These are phyloP conservation scores for Sordariomycetes sp. DNA, from an alignment of 2,329 filamentous ascomycete genomes.

Conservation along the genomic window DNA sequence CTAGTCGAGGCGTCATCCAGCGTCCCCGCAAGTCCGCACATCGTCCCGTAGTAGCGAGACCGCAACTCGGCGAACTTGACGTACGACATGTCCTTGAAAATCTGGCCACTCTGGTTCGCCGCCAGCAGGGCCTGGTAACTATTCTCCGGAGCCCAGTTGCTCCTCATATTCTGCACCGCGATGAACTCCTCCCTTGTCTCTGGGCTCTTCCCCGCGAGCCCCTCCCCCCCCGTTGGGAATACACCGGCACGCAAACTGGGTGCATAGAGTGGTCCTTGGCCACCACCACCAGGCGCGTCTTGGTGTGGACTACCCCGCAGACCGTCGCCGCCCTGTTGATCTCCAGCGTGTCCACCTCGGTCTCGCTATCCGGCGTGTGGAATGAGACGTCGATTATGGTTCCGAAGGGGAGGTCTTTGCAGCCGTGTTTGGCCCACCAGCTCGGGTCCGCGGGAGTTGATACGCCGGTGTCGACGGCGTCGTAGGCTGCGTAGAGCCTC, in stretches of 20 bases:
- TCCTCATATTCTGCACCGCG: not conserved
- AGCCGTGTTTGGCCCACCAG: no score
- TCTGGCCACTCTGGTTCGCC: not conserved
- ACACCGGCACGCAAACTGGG: not conserved
- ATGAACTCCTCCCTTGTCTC: not conserved
- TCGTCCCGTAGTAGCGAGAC: not conserved
- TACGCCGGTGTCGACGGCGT: no score
- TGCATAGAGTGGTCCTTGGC: not conserved
- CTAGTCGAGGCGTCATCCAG: not conserved
- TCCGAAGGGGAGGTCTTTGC: not conserved
- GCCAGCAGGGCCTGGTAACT: not conserved
- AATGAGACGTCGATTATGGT: not conserved
- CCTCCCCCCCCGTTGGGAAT: not conserved
- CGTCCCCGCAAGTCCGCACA: not conserved
- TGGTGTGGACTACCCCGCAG: not conserved
- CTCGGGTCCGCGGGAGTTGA: no score
- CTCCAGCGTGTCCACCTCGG: not conserved
- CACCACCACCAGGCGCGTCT: not conserved
- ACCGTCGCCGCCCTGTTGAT: not conserved
- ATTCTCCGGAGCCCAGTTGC: not conserved
- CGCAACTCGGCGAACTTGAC: not conserved
- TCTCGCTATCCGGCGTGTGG: not conserved
- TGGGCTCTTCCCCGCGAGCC: not conserved
- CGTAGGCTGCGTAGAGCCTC: no score
- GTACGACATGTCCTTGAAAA: not conserved